Evolutionary conservation across 140 eudicot species (phyloP).

Genomic region (Flaveria floridana): DNA sequence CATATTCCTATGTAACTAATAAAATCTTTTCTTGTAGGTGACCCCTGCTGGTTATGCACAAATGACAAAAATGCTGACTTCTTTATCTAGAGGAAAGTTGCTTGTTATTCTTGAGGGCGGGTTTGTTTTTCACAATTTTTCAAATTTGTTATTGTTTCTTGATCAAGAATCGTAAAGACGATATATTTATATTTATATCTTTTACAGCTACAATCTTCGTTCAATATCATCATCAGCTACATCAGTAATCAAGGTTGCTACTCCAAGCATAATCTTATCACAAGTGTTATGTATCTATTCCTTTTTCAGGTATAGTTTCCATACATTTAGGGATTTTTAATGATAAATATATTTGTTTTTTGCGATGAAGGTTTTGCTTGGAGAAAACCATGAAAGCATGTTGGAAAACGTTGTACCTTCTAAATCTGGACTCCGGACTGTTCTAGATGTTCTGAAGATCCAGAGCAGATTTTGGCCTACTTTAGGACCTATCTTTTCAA

Average conservation of each 20-base stretch:
- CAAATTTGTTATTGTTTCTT: not conserved
- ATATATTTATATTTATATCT: conserved; percentile 1
- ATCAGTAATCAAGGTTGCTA: conserved; percentile 79
- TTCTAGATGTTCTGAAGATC: conserved; percentile 70
- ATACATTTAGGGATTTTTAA: not conserved
- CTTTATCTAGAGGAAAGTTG: conserved; percentile 76
- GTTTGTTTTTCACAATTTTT: conserved; percentile 45
- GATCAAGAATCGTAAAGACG: not conserved
- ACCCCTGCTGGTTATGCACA: conserved; percentile 93
- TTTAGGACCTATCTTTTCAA: conserved; percentile 44
- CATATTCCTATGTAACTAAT: not conserved
- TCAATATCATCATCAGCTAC: conserved; percentile 98
- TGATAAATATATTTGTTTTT: not conserved
- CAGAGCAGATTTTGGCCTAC: conserved; percentile 76
- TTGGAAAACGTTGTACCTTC: conserved; percentile 60
- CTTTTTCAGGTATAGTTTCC: not conserved
- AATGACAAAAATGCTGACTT: conserved; percentile 79
- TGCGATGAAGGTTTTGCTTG: conserved; percentile 73
- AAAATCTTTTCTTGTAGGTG: conserved; percentile 48
- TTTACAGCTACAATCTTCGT: conserved; percentile 87
- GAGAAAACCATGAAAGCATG: conserved; percentile 52
- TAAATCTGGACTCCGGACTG: conserved; percentile 69
- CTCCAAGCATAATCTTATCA: conserved; percentile 12
- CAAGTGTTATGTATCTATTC: not conserved
- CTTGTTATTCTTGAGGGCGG: conserved; percentile 99